Evolutionary conservation across 805 yeast species (phyloP).

Genomic region (Lipomyces sp.): DNA sequence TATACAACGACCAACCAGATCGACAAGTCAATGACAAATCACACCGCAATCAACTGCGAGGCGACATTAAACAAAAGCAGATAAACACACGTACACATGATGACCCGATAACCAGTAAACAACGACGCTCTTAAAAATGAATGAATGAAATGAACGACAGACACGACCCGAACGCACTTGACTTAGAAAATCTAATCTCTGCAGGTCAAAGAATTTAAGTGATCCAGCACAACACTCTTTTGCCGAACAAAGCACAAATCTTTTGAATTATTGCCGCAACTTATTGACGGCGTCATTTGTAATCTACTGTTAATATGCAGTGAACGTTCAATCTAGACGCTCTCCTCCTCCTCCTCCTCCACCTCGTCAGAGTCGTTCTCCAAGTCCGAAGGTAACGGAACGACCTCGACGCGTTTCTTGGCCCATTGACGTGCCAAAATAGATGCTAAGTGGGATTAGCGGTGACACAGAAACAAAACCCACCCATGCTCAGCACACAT

Average conservation of each 20-base stretch:
- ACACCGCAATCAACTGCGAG: not conserved
- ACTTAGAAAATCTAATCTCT: not conserved
- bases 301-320: not conserved
- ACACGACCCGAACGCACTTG: not conserved
- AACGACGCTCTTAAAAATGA: not conserved
- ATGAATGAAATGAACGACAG: not conserved
- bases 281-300: too few relatives aligned
- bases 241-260: not conserved
- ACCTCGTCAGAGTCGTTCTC: constrained; percentile 8
- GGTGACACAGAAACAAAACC: constrained; percentile 31
- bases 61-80: not conserved
- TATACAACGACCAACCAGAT: not conserved
- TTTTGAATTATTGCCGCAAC: too few relatives aligned
- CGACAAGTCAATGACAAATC: not conserved
- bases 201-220: not conserved
- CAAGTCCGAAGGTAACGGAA: constrained; percentile 21
- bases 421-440: constrained; percentile 47
- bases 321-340: not conserved
- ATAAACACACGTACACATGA: not conserved
- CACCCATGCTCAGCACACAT: constrained; percentile 11
- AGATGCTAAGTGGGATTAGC: constrained; percentile 43
- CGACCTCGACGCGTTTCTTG: constrained; percentile 33
- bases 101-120: not conserved
- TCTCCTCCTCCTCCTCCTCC: constrained; percentile 9
- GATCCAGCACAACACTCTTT: not conserved